These are phyloP conservation scores for Coelomomyces lativittatus DNA, from an alignment of 371 early-diverging fungal species.

Conservation along the genomic window DNA sequence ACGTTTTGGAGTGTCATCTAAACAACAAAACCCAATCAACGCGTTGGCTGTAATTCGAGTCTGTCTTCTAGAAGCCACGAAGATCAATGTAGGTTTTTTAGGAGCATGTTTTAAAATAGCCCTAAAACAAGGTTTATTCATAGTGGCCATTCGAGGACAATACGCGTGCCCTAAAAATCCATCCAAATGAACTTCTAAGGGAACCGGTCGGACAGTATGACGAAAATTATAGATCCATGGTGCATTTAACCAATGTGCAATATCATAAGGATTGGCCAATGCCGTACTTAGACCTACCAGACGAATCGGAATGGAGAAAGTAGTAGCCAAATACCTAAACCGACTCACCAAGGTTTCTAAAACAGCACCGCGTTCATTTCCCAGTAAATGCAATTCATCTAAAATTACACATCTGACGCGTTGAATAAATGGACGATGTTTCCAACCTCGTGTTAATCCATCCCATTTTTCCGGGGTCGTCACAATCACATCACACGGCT, in stretches of 20 bases:
- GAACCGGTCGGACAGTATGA: constrained; percentile 85
- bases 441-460: constrained; percentile 81
- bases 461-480: constrained; percentile 97
- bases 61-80: constrained; percentile 89
- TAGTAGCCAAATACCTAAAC: constrained; percentile 75
- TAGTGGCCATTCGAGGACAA: constrained; percentile 86
- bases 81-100: constrained; percentile 78
- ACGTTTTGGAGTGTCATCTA: constrained; percentile 74
- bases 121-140: constrained; percentile 88
- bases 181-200: constrained; percentile 84
- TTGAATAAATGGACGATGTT: constrained; percentile 62
- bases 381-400: constrained; percentile 97
- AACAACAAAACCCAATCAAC: constrained; percentile 70
- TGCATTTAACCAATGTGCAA: constrained; percentile 83
- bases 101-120: constrained; percentile 85
- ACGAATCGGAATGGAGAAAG: constrained; percentile 49
- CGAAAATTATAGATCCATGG: constrained; percentile 81
- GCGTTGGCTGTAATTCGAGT: constrained; percentile 85
- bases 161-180: constrained; percentile 88
- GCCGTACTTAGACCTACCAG: constrained; percentile 96
- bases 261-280: constrained; percentile 86
- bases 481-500: constrained; percentile 81
- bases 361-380: constrained; percentile 89
- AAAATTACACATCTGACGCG: constrained; percentile 76
- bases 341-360: constrained; percentile 94